Percentiles rank a stretch among this genome's conserved stretches.
Conservation (phyloP, 345 rosid genomes). For the Populus pruinosa region DNA sequence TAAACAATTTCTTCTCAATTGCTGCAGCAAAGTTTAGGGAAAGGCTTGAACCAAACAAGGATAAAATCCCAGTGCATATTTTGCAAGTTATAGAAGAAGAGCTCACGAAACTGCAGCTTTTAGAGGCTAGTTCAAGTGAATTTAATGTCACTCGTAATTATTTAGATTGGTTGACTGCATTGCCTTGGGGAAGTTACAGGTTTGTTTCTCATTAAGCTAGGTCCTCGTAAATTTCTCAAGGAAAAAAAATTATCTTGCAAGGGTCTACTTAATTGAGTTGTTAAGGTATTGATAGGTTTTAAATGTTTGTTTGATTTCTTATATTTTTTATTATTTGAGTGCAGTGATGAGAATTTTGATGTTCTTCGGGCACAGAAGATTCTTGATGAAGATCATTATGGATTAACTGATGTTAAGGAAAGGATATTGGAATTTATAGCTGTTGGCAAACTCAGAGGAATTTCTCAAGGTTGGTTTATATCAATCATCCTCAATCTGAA, state of each 20-base stretch:
- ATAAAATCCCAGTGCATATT: constrained; percentile 80
- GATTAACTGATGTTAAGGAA: constrained; percentile 95
- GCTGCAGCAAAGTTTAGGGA: constrained; percentile 89
- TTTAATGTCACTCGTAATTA: constrained; percentile 99
- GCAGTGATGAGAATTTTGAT: constrained; percentile 97
- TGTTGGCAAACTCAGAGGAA: constrained; percentile 97
- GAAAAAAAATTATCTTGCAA: neutral
- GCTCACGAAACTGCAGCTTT: constrained; percentile 90
- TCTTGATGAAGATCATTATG: constrained; percentile 99
- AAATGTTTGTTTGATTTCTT: neutral
- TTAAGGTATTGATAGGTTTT: neutral
- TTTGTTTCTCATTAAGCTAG: constrained; percentile 23
- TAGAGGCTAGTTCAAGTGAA: constrained; percentile 99
- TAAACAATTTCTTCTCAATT: constrained; percentile 6
- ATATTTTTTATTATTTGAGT: constrained; percentile 9
- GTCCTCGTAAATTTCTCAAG: neutral
- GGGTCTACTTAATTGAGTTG: neutral
- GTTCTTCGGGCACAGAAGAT: constrained; percentile 75
- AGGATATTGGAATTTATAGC: constrained; percentile 97
- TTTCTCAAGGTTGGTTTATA: constrained; percentile 67
- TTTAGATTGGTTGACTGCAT: constrained; percentile 93
- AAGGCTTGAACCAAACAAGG: constrained; percentile 83
- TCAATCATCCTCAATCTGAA: neutral
- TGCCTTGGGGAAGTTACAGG: constrained; percentile 99
- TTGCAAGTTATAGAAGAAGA: constrained; percentile 98